Evolutionary conservation across 2,329 filamentous ascomycete genomes (phyloP).

Genomic region (Fusarium miscanthi): DNA sequence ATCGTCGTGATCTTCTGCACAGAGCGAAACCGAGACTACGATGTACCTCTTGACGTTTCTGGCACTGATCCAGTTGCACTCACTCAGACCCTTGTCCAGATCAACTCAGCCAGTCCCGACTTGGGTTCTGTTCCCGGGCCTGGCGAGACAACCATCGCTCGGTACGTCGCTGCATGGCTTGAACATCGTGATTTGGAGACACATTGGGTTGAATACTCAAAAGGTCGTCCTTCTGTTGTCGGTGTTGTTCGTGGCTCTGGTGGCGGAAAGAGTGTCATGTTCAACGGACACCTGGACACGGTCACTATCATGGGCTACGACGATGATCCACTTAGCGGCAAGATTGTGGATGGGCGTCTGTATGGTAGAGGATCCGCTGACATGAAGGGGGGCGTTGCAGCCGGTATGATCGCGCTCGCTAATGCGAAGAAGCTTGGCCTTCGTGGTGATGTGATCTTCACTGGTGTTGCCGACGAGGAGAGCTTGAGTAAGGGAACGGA

Average conservation of each 20-base stretch:
- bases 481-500: constrained; percentile 61
- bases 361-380: constrained; percentile 61
- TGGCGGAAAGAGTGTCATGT: constrained; percentile 60
- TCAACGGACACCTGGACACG: constrained; percentile 66
- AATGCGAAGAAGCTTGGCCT: constrained; percentile 52
- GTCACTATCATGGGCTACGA: constrained; percentile 61
- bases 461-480: constrained; percentile 66
- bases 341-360: constrained; percentile 52
- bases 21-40: constrained; percentile 65
- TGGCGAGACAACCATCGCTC: constrained; percentile 59
- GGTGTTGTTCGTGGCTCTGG: constrained; percentile 60
- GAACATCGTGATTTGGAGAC: constrained; percentile 62
- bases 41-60: constrained; percentile 54
- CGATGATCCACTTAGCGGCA: constrained; percentile 57
- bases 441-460: constrained; percentile 62
- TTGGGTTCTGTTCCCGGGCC: constrained; percentile 55
- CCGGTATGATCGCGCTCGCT: constrained; percentile 56
- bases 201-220: constrained; percentile 59
- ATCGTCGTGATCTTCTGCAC: constrained; percentile 75
- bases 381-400: constrained; percentile 64
- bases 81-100: constrained; percentile 58
- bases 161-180: constrained; percentile 62
- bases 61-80: constrained; percentile 55
- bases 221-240: constrained; percentile 62
- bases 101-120: constrained; percentile 61